Evolutionary conservation across 441 rosid species (phyloP).

Genomic region (Hura crepitans): DNA sequence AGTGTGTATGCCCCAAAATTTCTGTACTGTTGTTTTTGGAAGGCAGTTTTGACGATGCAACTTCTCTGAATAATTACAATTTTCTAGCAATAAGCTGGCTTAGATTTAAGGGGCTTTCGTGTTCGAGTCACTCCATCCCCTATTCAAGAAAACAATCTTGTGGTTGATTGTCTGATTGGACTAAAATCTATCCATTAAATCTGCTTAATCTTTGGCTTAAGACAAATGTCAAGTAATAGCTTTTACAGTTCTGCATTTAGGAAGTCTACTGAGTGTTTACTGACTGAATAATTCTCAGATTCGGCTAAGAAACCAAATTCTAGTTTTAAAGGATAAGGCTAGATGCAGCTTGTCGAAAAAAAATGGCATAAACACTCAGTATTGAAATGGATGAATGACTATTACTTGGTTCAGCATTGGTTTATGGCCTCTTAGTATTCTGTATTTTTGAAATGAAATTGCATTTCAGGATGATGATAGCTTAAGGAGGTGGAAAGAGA

Average conservation of each 20-base stretch:
- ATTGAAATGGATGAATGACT: neutral
- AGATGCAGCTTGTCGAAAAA: neutral
- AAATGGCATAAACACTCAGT: neutral
- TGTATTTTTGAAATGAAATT: neutral
- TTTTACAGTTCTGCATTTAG: neutral
- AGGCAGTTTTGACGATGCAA: neutral
- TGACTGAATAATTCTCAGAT: neutral
- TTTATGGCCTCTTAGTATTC: neutral
- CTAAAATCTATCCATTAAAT: too few species aligned
- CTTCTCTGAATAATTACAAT: neutral
- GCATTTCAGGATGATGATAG: conserved; percentile 56
- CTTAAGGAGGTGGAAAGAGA: conserved; percentile 58
- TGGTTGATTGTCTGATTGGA: neutral
- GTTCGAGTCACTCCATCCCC: too few species aligned
- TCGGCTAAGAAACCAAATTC: neutral
- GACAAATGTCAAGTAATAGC: neutral
- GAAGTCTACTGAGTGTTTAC: neutral
- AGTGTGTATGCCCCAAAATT: neutral
- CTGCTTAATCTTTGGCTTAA: neutral
- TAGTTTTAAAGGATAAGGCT: neutral
- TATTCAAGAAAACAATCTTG: too few species aligned
- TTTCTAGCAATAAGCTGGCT: too few species aligned
- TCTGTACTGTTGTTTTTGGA: neutral
- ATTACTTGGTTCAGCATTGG: neutral
- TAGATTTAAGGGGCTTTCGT: too few species aligned